Evolutionary conservation across 2,329 filamentous ascomycete genomes (phyloP).

Genomic region (Aspergillus sp.): DNA sequence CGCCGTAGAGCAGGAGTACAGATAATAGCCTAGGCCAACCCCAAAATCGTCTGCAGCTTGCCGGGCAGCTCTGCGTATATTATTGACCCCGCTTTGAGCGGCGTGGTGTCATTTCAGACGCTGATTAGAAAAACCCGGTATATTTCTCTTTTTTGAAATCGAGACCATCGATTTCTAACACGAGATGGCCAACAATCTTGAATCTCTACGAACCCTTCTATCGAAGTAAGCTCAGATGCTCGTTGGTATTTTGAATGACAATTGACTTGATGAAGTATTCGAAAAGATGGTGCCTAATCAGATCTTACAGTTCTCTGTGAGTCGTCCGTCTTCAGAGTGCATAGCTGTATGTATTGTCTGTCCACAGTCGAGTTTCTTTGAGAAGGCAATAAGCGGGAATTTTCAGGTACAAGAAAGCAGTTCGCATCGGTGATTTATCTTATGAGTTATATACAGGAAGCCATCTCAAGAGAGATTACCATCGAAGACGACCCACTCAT

Average conservation of each 20-base stretch:
- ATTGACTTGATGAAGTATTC: neutral
- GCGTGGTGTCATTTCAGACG: neutral
- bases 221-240: neutral
- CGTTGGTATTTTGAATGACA: neutral
- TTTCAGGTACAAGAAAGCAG: neutral
- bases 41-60: neutral
- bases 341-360: conserved; percentile 8
- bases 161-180: neutral
- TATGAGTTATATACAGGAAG: neutral
- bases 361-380: conserved; percentile 4
- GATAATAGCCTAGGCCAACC: neutral
- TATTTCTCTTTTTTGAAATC: neutral
- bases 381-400: neutral
- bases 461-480: neutral
- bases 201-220: neutral
- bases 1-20: neutral
- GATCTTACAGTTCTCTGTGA: neutral
- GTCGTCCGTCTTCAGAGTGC: neutral
- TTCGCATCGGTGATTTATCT: neutral
- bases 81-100: neutral
- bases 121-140: neutral
- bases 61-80: neutral
- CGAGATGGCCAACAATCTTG: neutral
- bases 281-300: neutral
- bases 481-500: neutral